Evolutionary conservation across 495 filamentous ascomycete genomes (phyloP).

Genomic region (Podospora australis): DNA sequence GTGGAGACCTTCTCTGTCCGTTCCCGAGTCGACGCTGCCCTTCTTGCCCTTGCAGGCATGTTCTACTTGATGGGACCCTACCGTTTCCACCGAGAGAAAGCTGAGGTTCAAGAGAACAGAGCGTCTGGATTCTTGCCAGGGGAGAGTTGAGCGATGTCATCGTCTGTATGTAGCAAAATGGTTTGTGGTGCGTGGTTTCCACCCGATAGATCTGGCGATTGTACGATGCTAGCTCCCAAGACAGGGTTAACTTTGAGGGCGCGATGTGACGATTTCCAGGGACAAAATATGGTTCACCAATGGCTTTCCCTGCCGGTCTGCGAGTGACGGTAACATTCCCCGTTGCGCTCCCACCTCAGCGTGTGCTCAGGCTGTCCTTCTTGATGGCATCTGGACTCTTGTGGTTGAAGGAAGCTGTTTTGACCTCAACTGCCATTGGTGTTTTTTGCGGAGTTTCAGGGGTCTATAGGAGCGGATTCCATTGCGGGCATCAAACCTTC

Average conservation of each 20-base stretch:
- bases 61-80: not conserved
- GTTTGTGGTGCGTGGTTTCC: too few relatives aligned
- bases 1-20: not conserved
- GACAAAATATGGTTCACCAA: conserved; percentile 3
- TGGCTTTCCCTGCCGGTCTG: conserved; percentile 2
- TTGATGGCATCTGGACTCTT: conserved; percentile 6
- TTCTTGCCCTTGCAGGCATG: not conserved
- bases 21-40: too few relatives aligned
- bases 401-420: conserved; percentile 1
- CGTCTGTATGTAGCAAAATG: too few relatives aligned
- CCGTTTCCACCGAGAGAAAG: not conserved
- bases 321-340: conserved; percentile 1
- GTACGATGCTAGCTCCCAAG: not conserved
- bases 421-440: not conserved
- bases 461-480: too few relatives aligned
- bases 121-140: too few relatives aligned
- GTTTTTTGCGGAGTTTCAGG: not conserved
- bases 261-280: not conserved
- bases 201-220: not conserved
- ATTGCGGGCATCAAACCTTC: too few relatives aligned
- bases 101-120: too few relatives aligned
- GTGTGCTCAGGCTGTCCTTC: not conserved
- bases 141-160: too few relatives aligned
- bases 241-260: not conserved
- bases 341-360: not conserved